These are phyloP conservation scores for Hanseniaspora osmophila DNA, from an alignment of 805 yeast genomes.

Conservation along the genomic window DNA sequence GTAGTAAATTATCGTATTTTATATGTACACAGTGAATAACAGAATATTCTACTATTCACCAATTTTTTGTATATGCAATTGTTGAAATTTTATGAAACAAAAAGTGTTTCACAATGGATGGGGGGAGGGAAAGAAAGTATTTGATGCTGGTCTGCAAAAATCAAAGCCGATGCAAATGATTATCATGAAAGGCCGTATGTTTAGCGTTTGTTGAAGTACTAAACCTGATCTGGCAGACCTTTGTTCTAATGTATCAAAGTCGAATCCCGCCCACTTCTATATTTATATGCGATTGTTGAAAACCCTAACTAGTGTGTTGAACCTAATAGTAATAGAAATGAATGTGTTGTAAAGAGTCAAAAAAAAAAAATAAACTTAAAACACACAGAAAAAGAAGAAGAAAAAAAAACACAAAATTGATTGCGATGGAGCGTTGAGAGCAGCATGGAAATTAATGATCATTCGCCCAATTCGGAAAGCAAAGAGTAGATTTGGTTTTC, in stretches of 20 bases:
- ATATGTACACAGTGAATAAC: neutral
- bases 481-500: slow-evolving; percentile 43
- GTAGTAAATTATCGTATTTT: neutral
- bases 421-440: too few relatives aligned
- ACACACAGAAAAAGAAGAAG: neutral
- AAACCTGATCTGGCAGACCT: too few relatives aligned
- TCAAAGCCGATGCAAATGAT: neutral
- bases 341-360: neutral
- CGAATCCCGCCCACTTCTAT: too few relatives aligned
- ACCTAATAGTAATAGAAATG: neutral
- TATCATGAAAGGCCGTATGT: neutral
- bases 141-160: neutral
- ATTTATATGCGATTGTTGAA: neutral
- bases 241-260: too few relatives aligned
- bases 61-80: neutral
- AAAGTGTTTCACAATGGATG: neutral
- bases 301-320: neutral
- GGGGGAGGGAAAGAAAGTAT: neutral
- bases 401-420: neutral
- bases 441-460: neutral
- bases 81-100: too few relatives aligned
- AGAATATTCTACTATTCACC: neutral
- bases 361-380: neutral
- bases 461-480: slow-evolving; percentile 17
- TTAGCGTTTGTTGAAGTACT: too few relatives aligned